These are phyloP conservation scores for Raphanus raphanistrum DNA, from an alignment of 345 rosid species.

Conservation along the genomic window DNA sequence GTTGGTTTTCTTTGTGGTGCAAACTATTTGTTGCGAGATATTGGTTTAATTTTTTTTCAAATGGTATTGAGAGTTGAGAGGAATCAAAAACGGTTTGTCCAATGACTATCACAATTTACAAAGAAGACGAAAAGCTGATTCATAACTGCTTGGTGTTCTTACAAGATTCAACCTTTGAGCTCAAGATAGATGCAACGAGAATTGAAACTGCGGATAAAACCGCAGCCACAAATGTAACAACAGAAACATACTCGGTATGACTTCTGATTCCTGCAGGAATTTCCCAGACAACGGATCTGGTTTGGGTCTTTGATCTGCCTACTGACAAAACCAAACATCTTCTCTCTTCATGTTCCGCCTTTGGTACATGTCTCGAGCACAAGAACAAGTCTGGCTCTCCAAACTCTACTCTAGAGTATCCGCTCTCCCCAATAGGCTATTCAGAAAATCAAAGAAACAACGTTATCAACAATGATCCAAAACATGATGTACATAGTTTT, in stretches of 20 bases:
- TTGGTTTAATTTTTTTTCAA: not conserved
- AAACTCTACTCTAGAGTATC: constrained; percentile 60
- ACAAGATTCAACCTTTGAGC: constrained; percentile 33
- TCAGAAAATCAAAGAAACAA: not conserved
- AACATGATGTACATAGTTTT: not conserved
- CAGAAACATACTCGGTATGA: constrained; percentile 55
- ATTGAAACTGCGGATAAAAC: constrained; percentile 51
- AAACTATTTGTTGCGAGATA: constrained; percentile 21
- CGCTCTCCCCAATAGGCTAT: constrained; percentile 63
- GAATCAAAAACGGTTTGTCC: not conserved
- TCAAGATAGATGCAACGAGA: constrained; percentile 42
- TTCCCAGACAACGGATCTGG: constrained; percentile 49
- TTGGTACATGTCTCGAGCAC: constrained; percentile 41
- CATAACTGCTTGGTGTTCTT: constrained; percentile 18
- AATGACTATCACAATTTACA: not conserved
- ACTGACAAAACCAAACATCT: constrained; percentile 46
- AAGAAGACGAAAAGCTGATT: constrained; percentile 5
- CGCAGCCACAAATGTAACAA: constrained; percentile 53
- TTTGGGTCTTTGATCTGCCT: constrained; percentile 23
- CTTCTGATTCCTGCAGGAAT: constrained; percentile 58
- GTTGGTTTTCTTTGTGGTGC: constrained; percentile 21
- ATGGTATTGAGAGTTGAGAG: not conserved
- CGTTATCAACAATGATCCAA: not conserved
- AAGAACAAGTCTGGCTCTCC: constrained; percentile 62
- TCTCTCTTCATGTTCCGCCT: constrained; percentile 25